Base-by-base conservation (phyloP, 2,329 filamentous ascomycete species). In the Hypoxylon sp. region DNA sequence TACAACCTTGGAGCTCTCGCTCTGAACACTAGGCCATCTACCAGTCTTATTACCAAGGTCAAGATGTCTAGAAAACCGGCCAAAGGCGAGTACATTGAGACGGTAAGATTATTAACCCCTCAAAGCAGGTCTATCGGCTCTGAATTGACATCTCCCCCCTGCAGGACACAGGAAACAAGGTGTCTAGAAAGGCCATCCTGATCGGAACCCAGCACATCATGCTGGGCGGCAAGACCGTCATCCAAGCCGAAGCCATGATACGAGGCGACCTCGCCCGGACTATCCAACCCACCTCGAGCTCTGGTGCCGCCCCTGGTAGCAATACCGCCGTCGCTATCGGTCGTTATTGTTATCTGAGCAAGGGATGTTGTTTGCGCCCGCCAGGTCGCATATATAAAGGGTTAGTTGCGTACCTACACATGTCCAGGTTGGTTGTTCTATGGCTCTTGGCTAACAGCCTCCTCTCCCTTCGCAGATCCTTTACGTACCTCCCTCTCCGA, bases 151-250 rank as follows among this genome's bases (percentile, higher is more conserved):
- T 17, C 5, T 3, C 14, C 37, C 17, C 20, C 22, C 1, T 14
- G 25, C 74, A 97, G 95, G 95, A 98, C 82, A 97, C 95, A 2
- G 96, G 96, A 73, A 99, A 99, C 88, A 98, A 98, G 84, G 96
- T 99, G 76, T 95, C 95, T 42, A 93, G 96, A 73, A 94, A 94
- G 74, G 93, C 94, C 69, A 91, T 92, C 78, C 93, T 99, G 74
- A 92, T 97, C 77, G 96, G 96, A 76, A 98, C 95, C 22, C 94
- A 97, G 75, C 97, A 98, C 82, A 98, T 99, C 82, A 97, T 97
- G 81, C 91, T 99, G 1, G 96, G 94, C 74, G 96, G 96, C 71
- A 97, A 94, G 82, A 97, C 95, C 0, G 94, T 98, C 70, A 97
- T 99, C 77, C 94, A 97, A 85, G 92, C 94, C 70, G 95, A 97